Evolutionary conservation across 1,139 yeast species (phyloP).

Genomic region (Yamadazyma atmosphaerica): DNA sequence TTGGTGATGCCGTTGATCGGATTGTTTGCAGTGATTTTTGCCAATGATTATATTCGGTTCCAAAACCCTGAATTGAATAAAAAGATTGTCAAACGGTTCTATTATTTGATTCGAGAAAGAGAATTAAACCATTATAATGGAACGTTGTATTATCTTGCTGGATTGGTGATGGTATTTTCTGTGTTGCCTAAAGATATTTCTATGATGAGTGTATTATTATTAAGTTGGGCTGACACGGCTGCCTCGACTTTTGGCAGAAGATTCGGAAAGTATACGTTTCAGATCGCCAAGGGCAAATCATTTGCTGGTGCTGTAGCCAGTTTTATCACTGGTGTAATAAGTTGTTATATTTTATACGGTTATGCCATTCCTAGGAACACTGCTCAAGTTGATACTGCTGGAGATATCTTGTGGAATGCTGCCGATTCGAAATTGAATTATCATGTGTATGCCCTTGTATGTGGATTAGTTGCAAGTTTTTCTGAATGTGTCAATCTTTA

Average conservation of each 20-base stretch:
- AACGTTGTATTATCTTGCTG: conserved; percentile 79
- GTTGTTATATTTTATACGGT: conserved; percentile 70
- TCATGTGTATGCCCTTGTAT: conserved; percentile 52
- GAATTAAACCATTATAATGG: conserved; percentile 78
- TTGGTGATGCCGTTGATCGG: conserved; percentile 60
- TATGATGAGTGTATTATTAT: conserved; percentile 69
- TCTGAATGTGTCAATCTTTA: conserved; percentile 79
- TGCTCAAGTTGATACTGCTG: conserved; percentile 48
- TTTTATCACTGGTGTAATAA: conserved; percentile 65
- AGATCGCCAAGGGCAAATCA: conserved; percentile 70
- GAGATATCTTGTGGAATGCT: conserved; percentile 63
- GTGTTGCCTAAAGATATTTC: conserved; percentile 79
- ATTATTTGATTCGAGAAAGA: conserved; percentile 79
- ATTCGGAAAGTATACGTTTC: conserved; percentile 82
- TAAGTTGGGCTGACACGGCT: conserved; percentile 97
- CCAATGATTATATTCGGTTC: conserved; percentile 72
- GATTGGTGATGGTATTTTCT: conserved; percentile 68
- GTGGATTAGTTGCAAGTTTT: conserved; percentile 80
- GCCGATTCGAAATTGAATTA: conserved; percentile 58
- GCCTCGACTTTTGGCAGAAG: conserved; percentile 91
- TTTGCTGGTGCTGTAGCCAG: conserved; percentile 91
- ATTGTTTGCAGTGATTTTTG: conserved; percentile 54
- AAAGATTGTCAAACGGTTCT: conserved; percentile 62
- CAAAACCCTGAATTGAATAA: conserved; percentile 59
- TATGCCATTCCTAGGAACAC: conserved; percentile 61